A percentile compares a stretch with the other conserved stretches of the same genome.
phyloP scores from a whole-genome alignment of 441 rosid species.

The Pelargonium myrrhifolium region DNA sequence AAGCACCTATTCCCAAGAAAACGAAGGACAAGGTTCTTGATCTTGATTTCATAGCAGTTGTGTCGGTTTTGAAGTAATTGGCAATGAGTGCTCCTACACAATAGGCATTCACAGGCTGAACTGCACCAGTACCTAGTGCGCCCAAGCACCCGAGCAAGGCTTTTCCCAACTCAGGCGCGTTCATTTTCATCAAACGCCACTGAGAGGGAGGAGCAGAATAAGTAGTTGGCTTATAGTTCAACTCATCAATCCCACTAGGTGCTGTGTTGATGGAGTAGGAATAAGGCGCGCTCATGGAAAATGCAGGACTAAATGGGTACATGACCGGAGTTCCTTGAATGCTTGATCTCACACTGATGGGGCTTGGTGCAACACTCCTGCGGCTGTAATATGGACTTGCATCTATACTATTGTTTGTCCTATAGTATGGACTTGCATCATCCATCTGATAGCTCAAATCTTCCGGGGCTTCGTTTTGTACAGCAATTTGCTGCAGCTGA shows the following conservation, averaged over 20 bases:
- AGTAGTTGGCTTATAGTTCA: constrained; percentile 22
- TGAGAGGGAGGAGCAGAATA: constrained; percentile 41
- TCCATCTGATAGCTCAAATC: constrained; percentile 22
- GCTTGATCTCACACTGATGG: constrained; percentile 35
- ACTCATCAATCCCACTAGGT: constrained; percentile 20
- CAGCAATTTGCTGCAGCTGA: constrained; percentile 34
- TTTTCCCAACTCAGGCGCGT: constrained; percentile 41
- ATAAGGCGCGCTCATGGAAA: constrained; percentile 54
- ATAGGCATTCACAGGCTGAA: constrained; percentile 66
- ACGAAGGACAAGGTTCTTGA: constrained; percentile 40
- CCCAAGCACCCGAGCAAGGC: constrained; percentile 51
- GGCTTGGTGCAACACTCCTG: constrained; percentile 32
- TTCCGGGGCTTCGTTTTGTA: constrained; percentile 23
- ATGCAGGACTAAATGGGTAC: constrained; percentile 46
- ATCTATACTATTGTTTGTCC: constrained; percentile 1
- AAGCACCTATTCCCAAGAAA: constrained; percentile 48
- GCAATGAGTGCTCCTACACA: constrained; percentile 53
- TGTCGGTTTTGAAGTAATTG: constrained; percentile 37
- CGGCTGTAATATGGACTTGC: background rate
- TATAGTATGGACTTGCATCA: constrained; percentile 17
- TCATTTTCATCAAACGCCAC: constrained; percentile 57
- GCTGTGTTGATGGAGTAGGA: constrained; percentile 41
- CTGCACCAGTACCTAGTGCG: constrained; percentile 53
- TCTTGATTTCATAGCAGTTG: constrained; percentile 34
- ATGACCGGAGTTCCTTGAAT: constrained; percentile 33